A percentile compares a stretch with the other conserved stretches of the same genome.
phyloP scores from a whole-genome alignment of 495 filamentous ascomycete genomes.

The Talaromyces liani region DNA sequence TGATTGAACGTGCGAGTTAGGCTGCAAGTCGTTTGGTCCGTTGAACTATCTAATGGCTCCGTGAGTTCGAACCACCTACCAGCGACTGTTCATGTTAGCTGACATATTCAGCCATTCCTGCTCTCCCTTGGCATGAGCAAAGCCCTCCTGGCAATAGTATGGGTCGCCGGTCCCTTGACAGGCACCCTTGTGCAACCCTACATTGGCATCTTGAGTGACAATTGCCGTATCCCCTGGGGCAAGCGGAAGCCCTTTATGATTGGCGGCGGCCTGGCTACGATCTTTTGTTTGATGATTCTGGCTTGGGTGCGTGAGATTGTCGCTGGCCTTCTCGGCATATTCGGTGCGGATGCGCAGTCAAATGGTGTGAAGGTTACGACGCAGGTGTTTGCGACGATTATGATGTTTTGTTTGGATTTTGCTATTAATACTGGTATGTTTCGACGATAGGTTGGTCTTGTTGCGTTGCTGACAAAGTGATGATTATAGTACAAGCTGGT shows the following conservation, averaged over 20 bases:
- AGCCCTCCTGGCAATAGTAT: conserved; percentile 84
- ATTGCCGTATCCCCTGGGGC: conserved; percentile 71
- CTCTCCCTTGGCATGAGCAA: conserved; percentile 85
- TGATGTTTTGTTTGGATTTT: conserved; percentile 83
- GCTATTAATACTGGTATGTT: conserved; percentile 80
- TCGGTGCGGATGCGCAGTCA: conserved; percentile 60
- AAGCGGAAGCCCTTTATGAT: conserved; percentile 88
- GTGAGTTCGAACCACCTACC: conserved; percentile 24
- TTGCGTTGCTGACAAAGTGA: conserved; percentile 5
- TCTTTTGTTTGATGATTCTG: conserved; percentile 63
- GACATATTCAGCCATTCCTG: conserved; percentile 44
- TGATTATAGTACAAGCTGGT: conserved; percentile 64
- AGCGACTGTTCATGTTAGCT: background rate
- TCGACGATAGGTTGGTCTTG: background rate
- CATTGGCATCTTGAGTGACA: conserved; percentile 83
- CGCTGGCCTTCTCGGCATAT: conserved; percentile 58
- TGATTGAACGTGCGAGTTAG: conserved; percentile 17
- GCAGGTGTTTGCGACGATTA: conserved; percentile 68
- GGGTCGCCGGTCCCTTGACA: conserved; percentile 86
- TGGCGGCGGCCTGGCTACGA: conserved; percentile 62
- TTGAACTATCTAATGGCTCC: conserved; percentile 82
- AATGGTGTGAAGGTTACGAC: conserved; percentile 49
- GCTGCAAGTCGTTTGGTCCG: conserved; percentile 90
- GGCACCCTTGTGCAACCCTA: conserved; percentile 90
- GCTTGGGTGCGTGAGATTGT: conserved; percentile 81